Base-by-base conservation (phyloP, 1,284 basidiomycete genomes). In the Irpex lacteus region DNA sequence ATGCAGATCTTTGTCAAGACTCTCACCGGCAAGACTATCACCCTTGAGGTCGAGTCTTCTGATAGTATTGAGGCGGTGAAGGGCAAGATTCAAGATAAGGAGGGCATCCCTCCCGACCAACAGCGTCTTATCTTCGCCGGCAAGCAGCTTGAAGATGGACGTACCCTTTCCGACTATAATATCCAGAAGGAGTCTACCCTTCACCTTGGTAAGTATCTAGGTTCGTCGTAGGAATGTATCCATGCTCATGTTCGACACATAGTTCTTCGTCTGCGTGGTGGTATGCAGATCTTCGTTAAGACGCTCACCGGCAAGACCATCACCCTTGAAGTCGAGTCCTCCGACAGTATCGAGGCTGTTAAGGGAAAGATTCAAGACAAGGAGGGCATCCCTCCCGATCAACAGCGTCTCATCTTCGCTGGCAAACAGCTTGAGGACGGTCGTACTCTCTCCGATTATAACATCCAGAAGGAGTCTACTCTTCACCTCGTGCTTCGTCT, bases 261-360 rank as follows among this genome's bases (percentile, higher is more conserved):
- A 72, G 86, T 88, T 55, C 87, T 96, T 68, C 91, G 92, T 78
- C 88, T 95, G 60, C 91, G 93, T 77, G 93, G 93, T 72, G 94
- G 93, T 32, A 93, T 93, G 92, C 91, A 94, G 72, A 93, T 94
- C 71, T 94, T 94, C 72, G 92, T 95, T 66, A 95, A 94, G 81
- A 91, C 88, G 64, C 81, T 96, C 64, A 96, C 95, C 15, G 95
- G 95, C 59, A 97, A 96, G 87, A 96, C 94, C 11, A 96, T 97
- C 78, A 96, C 94, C n/a, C 82, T 95, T 37, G 94, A 96, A 78
- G 93, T 96, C 8, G 94, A 95, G 79, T 94, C 92, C 0, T 92
- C 89, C 0, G 92, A 95, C 80, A 95, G 94, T 26, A 94, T 95
- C 70, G 93, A 95, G 79, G 94, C 94, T 66, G 90, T 93, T 66